A percentile compares a stretch with the other conserved stretches of the same genome.
Conservation (phyloP, 2,329 filamentous ascomycete genomes). For the Helicocarpus griseus region DNA sequence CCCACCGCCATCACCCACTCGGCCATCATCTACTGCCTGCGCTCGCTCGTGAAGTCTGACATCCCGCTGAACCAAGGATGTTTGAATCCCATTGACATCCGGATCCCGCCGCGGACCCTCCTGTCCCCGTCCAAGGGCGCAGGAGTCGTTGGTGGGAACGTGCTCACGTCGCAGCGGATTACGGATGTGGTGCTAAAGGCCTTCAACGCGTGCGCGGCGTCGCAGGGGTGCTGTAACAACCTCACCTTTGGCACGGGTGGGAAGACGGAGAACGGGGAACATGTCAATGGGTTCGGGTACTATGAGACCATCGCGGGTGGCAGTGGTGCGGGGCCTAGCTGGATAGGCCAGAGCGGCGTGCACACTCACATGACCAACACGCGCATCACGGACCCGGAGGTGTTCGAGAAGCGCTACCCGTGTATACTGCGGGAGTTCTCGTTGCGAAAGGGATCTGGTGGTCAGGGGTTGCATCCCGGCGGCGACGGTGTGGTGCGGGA, state of each 20-base stretch:
- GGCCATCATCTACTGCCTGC: conserved; percentile 77
- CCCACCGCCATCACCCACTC: conserved; percentile 73
- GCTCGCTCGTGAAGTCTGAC: conserved; percentile 68
- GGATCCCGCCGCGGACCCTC: conserved; percentile 62
- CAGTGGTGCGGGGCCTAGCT: conserved; percentile 63
- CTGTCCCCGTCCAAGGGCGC: conserved; percentile 66
- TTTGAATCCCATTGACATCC: conserved; percentile 63
- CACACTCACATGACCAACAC: conserved; percentile 87
- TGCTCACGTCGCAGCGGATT: conserved; percentile 67
- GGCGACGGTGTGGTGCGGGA: conserved; percentile 72
- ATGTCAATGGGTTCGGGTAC: conserved; percentile 71
- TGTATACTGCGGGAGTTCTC: conserved; percentile 65
- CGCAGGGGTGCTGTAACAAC: conserved; percentile 75
- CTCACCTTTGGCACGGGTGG: conserved; percentile 76
- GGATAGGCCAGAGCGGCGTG: conserved; percentile 67
- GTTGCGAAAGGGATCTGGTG: conserved; percentile 55
- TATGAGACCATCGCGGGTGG: conserved; percentile 83
- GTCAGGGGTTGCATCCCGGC: conserved; percentile 56
- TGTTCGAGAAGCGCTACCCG: conserved; percentile 72
- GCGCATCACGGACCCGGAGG: conserved; percentile 71
- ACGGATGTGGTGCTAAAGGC: conserved; percentile 76
- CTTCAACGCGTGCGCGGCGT: conserved; percentile 68
- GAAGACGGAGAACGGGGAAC: conserved; percentile 46
- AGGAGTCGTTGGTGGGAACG: conserved; percentile 75
- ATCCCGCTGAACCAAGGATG: conserved; percentile 85